Evolutionary conservation across 352 stramenopile genomes (phyloP).

Genomic region (Globisporangium recalcitrans): DNA sequence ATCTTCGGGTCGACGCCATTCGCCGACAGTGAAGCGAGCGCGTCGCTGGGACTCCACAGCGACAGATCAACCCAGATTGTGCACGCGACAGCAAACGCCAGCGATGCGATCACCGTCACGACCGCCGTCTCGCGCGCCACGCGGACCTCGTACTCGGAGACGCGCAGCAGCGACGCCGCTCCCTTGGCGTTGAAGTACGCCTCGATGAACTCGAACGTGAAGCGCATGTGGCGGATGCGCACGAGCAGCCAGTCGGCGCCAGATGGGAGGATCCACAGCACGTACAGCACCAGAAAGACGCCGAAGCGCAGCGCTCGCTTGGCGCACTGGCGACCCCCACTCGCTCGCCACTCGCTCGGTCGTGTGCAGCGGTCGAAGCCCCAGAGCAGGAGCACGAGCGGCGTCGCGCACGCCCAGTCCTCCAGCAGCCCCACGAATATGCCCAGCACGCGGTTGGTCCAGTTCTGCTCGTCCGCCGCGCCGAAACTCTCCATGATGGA

Average conservation of each 20-base stretch:
- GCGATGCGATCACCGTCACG: conserved; percentile 12
- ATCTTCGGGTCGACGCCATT: background rate
- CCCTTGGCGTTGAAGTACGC: conserved; percentile 34
- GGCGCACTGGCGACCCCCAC: background rate
- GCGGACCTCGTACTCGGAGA: conserved; percentile 26
- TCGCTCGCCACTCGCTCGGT: background rate
- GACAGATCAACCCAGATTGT: conserved; percentile 24
- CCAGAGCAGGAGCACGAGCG: conserved; percentile 24
- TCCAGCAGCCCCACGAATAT: conserved; percentile 34
- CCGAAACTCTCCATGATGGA: conserved; percentile 29
- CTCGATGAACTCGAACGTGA: conserved; percentile 41
- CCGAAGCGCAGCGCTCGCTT: conserved; percentile 21
- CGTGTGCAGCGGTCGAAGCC: conserved; percentile 15
- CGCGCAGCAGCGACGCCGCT: conserved; percentile 21
- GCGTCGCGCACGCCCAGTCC: conserved; percentile 30
- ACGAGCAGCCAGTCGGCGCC: conserved; percentile 35
- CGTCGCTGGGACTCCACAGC: conserved; percentile 22
- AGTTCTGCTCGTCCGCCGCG: conserved; percentile 16
- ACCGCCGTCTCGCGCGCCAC: conserved; percentile 19
- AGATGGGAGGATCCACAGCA: conserved; percentile 22
- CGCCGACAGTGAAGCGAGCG: conserved; percentile 4
- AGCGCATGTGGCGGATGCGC: conserved; percentile 28
- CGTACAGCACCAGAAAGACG: conserved; percentile 27
- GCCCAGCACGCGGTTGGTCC: conserved; percentile 13
- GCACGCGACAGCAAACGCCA: conserved; percentile 20